A percentile compares a stretch with the other conserved stretches of the same genome.
phyloP scores from a whole-genome alignment of 164 flowering plant genomes.

The Taxillus chinensis region DNA sequence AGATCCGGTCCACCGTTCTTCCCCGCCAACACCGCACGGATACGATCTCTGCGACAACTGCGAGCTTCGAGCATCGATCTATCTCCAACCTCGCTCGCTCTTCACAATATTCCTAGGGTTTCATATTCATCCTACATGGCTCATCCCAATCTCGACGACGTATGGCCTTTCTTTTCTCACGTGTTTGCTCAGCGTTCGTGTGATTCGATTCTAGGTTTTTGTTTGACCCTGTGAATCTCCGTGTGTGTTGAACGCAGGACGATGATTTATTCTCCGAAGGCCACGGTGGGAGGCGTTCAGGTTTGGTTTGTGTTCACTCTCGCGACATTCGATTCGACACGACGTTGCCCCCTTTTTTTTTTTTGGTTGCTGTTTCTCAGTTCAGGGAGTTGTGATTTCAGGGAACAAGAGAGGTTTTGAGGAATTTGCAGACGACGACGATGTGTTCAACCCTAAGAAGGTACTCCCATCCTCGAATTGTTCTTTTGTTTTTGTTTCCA shows the following conservation, averaged over 20 bases:
- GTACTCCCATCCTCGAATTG: conserved; percentile 16
- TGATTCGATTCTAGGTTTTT: conserved; percentile 7
- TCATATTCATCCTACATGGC: conserved; percentile 30
- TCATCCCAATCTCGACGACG: conserved; percentile 50
- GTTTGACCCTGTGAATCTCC: not conserved
- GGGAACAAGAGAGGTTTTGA: conserved; percentile 85
- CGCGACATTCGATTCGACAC: not conserved
- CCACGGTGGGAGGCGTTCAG: conserved; percentile 31
- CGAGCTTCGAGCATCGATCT: too few species aligned
- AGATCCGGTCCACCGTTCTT: too few species aligned
- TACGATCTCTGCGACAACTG: too few species aligned
- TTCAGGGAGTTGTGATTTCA: conserved; percentile 10
- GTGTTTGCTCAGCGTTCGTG: not conserved
- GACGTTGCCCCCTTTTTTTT: not conserved
- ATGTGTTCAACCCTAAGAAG: conserved; percentile 76
- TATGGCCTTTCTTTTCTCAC: conserved; percentile 14
- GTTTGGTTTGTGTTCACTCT: conserved; percentile 18
- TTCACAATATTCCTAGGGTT: conserved; percentile 4
- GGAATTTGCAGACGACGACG: conserved; percentile 94
- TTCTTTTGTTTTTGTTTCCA: too few species aligned
- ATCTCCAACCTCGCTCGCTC: too few species aligned
- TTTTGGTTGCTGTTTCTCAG: not conserved
- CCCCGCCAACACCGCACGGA: too few species aligned
- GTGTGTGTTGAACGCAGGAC: conserved; percentile 29
- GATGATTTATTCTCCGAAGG: conserved; percentile 64